Percentiles rank a stretch among this genome's conserved stretches.
phyloP scores from a whole-genome alignment of 768 basidiomycete species.

The Amanita inopinata region DNA sequence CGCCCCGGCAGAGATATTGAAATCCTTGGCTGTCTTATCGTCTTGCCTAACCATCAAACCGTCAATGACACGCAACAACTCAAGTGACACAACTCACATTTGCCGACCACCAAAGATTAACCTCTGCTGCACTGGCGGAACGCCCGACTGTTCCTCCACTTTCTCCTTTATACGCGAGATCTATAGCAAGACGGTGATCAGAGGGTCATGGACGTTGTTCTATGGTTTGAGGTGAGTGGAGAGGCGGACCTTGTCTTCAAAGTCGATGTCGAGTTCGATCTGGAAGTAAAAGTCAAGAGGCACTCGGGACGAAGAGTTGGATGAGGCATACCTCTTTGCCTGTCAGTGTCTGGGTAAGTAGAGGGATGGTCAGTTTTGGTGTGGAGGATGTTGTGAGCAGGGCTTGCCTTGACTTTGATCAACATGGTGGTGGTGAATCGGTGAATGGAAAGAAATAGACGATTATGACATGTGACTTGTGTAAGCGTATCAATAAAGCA shows the following conservation, averaged over 20 bases:
- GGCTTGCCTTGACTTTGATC: conserved; percentile 81
- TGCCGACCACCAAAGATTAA: conserved; percentile 90
- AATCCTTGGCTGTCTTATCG: conserved; percentile 82
- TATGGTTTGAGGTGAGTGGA: background rate
- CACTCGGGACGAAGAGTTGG: conserved; percentile 9
- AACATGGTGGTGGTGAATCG: too few relatives aligned
- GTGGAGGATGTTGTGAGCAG: conserved; percentile 2
- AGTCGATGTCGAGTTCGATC: conserved; percentile 96
- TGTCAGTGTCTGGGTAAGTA: conserved; percentile 66
- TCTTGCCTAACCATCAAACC: conserved; percentile 53
- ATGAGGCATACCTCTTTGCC: conserved; percentile 76
- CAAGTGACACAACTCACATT: conserved; percentile 47
- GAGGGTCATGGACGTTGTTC: too few relatives aligned
- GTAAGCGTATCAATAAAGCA: too few relatives aligned
- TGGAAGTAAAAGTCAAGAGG: conserved; percentile 16
- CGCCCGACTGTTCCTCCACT: conserved; percentile 97
- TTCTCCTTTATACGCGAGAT: conserved; percentile 93
- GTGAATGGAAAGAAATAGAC: too few relatives aligned
- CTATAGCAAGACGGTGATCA: conserved; percentile 29
- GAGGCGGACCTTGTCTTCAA: conserved; percentile 65
- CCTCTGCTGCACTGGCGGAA: conserved; percentile 92
- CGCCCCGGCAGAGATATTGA: conserved; percentile 75
- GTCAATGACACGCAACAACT: background rate
- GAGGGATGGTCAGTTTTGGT: background rate
- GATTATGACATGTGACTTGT: too few relatives aligned